Evolutionary conservation across 2,329 filamentous ascomycete genomes (phyloP).

Genomic region (Alternaria novae-zelandiae): DNA sequence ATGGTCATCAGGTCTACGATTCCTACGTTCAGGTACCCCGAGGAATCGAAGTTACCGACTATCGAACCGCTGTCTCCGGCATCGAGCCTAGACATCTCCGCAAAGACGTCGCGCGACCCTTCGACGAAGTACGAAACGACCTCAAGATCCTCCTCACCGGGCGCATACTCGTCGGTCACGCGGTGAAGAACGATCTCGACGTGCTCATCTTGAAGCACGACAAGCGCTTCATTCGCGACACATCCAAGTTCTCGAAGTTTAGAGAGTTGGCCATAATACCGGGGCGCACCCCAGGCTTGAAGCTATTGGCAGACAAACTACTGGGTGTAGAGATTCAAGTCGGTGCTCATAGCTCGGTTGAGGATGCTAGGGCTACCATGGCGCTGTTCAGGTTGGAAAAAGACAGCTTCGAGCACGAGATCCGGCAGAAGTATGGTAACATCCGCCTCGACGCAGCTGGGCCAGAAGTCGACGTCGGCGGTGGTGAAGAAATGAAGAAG

Average conservation of each 20-base stretch:
- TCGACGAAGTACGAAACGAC: slow-evolving; percentile 77
- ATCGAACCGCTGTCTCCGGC: slow-evolving; percentile 86
- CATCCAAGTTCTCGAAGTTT: slow-evolving; percentile 77
- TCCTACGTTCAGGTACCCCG: slow-evolving; percentile 76
- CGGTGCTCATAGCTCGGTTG: slow-evolving; percentile 66
- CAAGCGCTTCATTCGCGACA: slow-evolving; percentile 80
- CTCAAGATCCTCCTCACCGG: slow-evolving; percentile 73
- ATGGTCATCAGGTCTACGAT: slow-evolving; percentile 91
- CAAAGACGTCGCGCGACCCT: slow-evolving; percentile 54
- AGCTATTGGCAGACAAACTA: slow-evolving; percentile 63
- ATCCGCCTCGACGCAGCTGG: slow-evolving; percentile 30
- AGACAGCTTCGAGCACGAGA: slow-evolving; percentile 81
- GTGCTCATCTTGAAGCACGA: slow-evolving; percentile 82
- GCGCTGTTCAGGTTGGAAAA: slow-evolving; percentile 84
- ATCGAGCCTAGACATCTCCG: slow-evolving; percentile 77
- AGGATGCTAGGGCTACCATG: slow-evolving; percentile 91
- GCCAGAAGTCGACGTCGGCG: slow-evolving; percentile 27
- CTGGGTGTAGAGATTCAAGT: slow-evolving; percentile 66
- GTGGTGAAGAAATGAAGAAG: slow-evolving; percentile 32
- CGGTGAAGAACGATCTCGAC: slow-evolving; percentile 76
- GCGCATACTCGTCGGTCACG: slow-evolving; percentile 82
- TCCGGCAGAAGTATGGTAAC: slow-evolving; percentile 66
- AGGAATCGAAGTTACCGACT: slow-evolving; percentile 83
- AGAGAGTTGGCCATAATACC: slow-evolving; percentile 65
- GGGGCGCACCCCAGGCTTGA: slow-evolving; percentile 73